Conservation (phyloP, 192 early-diverging fungal genomes). For the Coemansia javaensis region DNA sequence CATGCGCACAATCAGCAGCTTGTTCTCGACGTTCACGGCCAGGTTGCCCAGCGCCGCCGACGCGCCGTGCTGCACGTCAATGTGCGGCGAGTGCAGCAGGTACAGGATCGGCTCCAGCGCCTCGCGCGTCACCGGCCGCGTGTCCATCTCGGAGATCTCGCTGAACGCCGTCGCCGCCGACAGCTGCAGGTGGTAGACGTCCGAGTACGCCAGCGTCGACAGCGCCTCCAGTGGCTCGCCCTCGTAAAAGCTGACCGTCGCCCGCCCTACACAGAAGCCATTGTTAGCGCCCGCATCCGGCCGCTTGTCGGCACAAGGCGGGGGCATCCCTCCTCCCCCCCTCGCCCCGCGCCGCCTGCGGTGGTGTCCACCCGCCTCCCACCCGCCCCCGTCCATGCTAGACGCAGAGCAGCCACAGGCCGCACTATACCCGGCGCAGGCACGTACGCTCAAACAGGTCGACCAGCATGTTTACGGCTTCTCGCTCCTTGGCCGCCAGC, state of each 20-base stretch:
- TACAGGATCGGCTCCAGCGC: constrained; percentile 77
- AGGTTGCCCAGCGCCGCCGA: constrained; percentile 88
- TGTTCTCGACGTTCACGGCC: constrained; percentile 70
- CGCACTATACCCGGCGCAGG: background rate
- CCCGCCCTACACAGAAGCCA: constrained; percentile 54
- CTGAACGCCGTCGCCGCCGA: constrained; percentile 85
- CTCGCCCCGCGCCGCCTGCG: too few species aligned
- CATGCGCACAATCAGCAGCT: constrained; percentile 77
- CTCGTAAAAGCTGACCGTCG: constrained; percentile 77
- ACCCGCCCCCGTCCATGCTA: background rate
- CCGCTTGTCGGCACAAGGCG: too few species aligned
- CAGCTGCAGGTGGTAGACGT: constrained; percentile 77
- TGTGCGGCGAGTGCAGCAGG: constrained; percentile 75
- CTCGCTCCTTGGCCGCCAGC: constrained; percentile 43
- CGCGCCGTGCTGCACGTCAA: constrained; percentile 79
- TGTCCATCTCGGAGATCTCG: constrained; percentile 84
- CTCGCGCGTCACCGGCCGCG: constrained; percentile 67
- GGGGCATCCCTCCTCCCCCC: too few species aligned
- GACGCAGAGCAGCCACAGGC: background rate
- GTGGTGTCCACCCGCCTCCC: too few species aligned
- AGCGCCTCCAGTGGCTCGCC: constrained; percentile 75
- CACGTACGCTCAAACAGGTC: constrained; percentile 49
- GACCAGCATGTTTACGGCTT: constrained; percentile 47
- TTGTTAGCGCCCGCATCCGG: too few species aligned
- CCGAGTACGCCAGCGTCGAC: constrained; percentile 78